phyloP scores from a whole-genome alignment of 1,139 yeast genomes.

The Saccharomyces hybrid region DNA sequence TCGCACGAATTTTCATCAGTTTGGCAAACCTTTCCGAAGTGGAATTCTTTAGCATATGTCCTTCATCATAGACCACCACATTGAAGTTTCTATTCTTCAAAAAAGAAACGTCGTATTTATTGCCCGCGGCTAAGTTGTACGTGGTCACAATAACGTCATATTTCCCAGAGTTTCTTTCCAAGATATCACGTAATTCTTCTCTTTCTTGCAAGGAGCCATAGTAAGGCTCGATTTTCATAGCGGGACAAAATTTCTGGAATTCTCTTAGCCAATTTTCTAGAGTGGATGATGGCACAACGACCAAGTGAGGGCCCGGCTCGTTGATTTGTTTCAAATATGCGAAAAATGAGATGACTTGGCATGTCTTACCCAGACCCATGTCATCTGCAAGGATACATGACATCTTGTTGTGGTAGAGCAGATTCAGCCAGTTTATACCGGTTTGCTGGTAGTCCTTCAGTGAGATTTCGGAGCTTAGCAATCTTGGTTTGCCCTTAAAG shows the following conservation, averaged over 20 bases:
- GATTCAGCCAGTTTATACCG: constrained; percentile 87
- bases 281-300: constrained; percentile 94
- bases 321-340: constrained; percentile 70
- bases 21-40: constrained; percentile 79
- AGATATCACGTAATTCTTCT: constrained; percentile 67
- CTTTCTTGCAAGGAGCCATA: constrained; percentile 86
- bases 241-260: constrained; percentile 82
- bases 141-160: constrained; percentile 93
- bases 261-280: constrained; percentile 97
- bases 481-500: constrained; percentile 62
- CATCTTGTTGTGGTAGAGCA: constrained; percentile 66
- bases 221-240: constrained; percentile 76
- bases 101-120: constrained; percentile 73
- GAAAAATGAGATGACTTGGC: constrained; percentile 91
- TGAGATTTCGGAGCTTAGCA: constrained; percentile 54
- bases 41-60: constrained; percentile 91
- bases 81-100: constrained; percentile 69
- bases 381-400: constrained; percentile 97
- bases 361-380: constrained; percentile 95
- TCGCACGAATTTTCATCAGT: constrained; percentile 73
- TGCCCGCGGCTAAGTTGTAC: constrained; percentile 83
- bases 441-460: constrained; percentile 89
- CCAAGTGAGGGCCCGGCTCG: constrained; percentile 61
- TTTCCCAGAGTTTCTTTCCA: constrained; percentile 46
- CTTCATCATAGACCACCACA: constrained; percentile 92